phyloP scores from a whole-genome alignment of 2,329 filamentous ascomycete genomes.

The Anisogramma anomala region DNA sequence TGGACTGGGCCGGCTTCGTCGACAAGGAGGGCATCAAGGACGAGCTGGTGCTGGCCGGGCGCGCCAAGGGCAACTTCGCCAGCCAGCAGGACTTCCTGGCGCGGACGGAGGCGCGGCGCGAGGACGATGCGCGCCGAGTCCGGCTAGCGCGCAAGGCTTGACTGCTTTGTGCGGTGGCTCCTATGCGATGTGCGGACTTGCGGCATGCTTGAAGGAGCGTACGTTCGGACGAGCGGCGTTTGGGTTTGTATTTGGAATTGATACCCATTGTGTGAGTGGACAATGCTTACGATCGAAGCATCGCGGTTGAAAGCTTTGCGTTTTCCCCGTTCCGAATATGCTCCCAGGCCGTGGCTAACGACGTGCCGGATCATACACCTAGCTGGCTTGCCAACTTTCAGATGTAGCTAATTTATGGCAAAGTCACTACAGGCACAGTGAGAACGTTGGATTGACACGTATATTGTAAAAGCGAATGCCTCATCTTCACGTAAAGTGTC shows the following conservation, averaged over 20 bases:
- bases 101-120: constrained; percentile 50
- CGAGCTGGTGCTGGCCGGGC: constrained; percentile 53
- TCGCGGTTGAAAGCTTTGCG: not conserved
- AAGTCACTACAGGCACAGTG: no score
- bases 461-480: no score
- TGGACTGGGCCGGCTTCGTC: constrained; percentile 63
- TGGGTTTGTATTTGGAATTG: constrained; percentile 1
- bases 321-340: not conserved
- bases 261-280: no score
- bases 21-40: constrained; percentile 61
- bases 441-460: no score
- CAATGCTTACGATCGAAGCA: not conserved
- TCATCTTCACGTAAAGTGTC: no score
- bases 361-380: no score
- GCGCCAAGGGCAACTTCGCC: constrained; percentile 52
- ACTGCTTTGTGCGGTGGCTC: no score
- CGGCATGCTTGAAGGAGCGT: not conserved
- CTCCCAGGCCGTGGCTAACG: no score
- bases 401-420: no score
- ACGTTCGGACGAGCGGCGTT: not conserved
- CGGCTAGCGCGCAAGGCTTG: constrained; percentile 31
- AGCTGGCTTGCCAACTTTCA: no score
- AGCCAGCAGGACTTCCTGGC: constrained; percentile 54
- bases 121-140: constrained; percentile 47
- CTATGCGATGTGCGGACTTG: no score